phyloP scores from a whole-genome alignment of 495 filamentous ascomycete genomes.

The Penicillium soppii region DNA sequence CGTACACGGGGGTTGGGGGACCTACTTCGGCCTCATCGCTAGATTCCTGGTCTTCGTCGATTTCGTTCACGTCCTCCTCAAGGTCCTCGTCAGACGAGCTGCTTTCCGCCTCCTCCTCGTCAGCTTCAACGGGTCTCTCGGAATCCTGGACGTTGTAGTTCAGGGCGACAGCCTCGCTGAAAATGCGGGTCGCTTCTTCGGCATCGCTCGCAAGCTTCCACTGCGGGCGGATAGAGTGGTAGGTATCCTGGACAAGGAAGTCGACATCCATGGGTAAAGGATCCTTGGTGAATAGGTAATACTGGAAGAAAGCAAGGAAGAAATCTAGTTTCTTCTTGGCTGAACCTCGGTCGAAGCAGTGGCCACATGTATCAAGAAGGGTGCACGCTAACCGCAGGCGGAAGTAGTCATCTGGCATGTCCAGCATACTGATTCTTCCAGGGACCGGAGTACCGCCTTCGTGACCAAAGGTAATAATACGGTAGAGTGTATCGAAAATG shows the following conservation, averaged over 20 bases:
- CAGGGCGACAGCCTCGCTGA: conserved; percentile 82
- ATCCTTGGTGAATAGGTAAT: conserved; percentile 94
- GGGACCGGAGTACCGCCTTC: conserved; percentile 78
- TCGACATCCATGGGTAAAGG: conserved; percentile 95
- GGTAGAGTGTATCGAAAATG: conserved; percentile 93
- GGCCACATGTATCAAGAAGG: conserved; percentile 90
- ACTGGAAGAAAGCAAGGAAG: conserved; percentile 96
- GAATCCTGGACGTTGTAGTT: conserved; percentile 78
- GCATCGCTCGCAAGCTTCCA: conserved; percentile 82
- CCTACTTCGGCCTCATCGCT: conserved; percentile 59
- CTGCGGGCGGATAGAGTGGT: conserved; percentile 76
- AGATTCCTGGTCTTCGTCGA: conserved; percentile 57
- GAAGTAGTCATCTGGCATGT: conserved; percentile 94
- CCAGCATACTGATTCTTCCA: conserved; percentile 69
- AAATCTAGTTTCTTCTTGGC: conserved; percentile 98
- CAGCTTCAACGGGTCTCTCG: conserved; percentile 63
- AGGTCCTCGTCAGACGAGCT: conserved; percentile 62
- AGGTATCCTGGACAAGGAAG: conserved; percentile 94
- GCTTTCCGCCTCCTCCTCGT: conserved; percentile 63
- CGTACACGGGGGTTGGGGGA: background rate
- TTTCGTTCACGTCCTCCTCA: conserved; percentile 55
- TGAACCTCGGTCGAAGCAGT: conserved; percentile 91
- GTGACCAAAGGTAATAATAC: conserved; percentile 89
- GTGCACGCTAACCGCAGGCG: conserved; percentile 86
- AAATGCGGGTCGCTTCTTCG: conserved; percentile 80